A percentile compares a stretch with the other conserved stretches of the same genome.
These are phyloP conservation scores for Penicillium sp. DNA, from an alignment of 2,329 filamentous ascomycete species.

Conservation along the genomic window DNA sequence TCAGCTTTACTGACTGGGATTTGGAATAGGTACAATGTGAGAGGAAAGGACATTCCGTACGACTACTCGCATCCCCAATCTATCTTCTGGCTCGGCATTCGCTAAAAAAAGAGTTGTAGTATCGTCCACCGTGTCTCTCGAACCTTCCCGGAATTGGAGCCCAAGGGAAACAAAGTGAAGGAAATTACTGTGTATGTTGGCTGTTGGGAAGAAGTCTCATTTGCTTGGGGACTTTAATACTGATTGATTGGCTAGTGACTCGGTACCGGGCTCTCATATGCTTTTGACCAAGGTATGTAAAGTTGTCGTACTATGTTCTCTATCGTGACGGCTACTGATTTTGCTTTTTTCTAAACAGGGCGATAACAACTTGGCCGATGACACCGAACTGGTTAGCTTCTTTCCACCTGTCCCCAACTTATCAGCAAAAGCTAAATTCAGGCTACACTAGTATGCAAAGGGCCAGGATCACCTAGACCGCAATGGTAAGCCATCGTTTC, in stretches of 20 bases:
- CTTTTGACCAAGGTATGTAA: constrained; percentile 73
- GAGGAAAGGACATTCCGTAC: constrained; percentile 78
- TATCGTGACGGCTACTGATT: background rate
- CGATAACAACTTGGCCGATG: constrained; percentile 92
- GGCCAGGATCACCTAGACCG: constrained; percentile 86
- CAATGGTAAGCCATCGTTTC: constrained; percentile 73
- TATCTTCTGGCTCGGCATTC: background rate
- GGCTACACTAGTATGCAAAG: constrained; percentile 50
- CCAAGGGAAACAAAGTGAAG: constrained; percentile 37
- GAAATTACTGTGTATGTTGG: constrained; percentile 31
- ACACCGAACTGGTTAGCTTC: constrained; percentile 66
- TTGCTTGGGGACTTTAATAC: background rate
- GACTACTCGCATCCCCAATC: background rate
- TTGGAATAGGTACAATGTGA: constrained; percentile 58
- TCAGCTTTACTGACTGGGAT: background rate
- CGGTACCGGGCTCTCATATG: constrained; percentile 42
- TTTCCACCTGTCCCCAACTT: constrained; percentile 52
- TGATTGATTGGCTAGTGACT: constrained; percentile 20
- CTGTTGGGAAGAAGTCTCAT: background rate
- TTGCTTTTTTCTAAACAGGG: constrained; percentile 48
- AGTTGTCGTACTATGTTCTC: background rate
- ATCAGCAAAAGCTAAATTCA: background rate
- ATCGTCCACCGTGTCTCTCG: constrained; percentile 93
- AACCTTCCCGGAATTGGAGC: constrained; percentile 54
- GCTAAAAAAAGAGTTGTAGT: background rate